Evolutionary conservation across 208 protist species (phyloP).

Genomic region (Trypanosoma avium): DNA sequence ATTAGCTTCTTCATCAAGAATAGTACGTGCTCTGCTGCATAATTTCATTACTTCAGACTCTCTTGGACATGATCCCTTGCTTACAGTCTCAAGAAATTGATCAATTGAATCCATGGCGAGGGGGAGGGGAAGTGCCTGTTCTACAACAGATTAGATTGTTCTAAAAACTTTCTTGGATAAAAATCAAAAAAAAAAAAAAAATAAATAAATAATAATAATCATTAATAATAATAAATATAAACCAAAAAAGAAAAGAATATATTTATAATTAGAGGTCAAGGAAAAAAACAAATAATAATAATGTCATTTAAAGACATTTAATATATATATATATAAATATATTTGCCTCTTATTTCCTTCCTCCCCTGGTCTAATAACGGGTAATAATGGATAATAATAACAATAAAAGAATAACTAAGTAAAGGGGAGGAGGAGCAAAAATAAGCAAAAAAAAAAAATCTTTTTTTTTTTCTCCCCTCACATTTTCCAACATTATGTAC

Average conservation of each 20-base stretch:
- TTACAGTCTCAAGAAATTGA: slow-evolving; percentile 96
- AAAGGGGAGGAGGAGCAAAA: too few relatives aligned
- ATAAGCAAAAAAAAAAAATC: too few relatives aligned
- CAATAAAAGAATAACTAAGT: slow-evolving; percentile 26
- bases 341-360: too few relatives aligned
- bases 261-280: neutral
- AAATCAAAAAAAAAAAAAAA: slow-evolving; percentile 15
- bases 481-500: too few relatives aligned
- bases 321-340: slow-evolving; percentile 19
- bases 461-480: too few relatives aligned
- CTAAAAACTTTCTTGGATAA: neutral
- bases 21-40: slow-evolving; percentile 79
- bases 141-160: neutral
- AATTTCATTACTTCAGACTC: slow-evolving; percentile 92
- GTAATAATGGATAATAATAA: too few relatives aligned
- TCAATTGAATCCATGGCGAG: slow-evolving; percentile 94
- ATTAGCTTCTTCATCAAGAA: slow-evolving; percentile 88
- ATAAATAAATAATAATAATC: slow-evolving; percentile 19
- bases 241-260: neutral
- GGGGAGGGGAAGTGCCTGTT: too few relatives aligned
- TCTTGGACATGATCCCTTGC: slow-evolving; percentile 93
- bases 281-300: slow-evolving; percentile 14
- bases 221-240: slow-evolving; percentile 11
- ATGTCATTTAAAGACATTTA: neutral
- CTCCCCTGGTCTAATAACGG: too few relatives aligned